Evolutionary conservation across 208 protist species (phyloP), one percentile per base, ranked within the genome.

Genomic region (Naegleria gruberi): DNA sequence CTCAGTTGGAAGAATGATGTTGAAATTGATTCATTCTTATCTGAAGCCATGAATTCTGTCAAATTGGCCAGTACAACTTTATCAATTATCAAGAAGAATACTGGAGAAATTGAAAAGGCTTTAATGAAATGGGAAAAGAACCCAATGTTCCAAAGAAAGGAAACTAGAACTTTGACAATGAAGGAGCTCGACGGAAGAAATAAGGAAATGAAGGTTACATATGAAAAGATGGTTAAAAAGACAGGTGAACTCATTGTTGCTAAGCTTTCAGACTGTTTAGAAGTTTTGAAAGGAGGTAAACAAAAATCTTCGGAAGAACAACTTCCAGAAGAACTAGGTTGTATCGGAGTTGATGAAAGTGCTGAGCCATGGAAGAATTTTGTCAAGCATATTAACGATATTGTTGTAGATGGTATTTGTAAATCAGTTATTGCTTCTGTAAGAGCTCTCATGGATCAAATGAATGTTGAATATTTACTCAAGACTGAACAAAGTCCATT

Each of bases 1-100:
- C 93, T 98, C 12, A 93, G 95, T 19, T 99, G 97, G 97, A 96
- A 98, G 90, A 93, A 95, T 92, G 93, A 94, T 41, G 92, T 92
- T 55, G 95, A 77, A n/a, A 77, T 97, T n/a, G 95, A 97, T 91
- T 90, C 92, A 30, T 99, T 98, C 91, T 97, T 98, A 90, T 95
- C 95, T 46, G 91, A 95, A 46, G 94, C 96, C 26, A 93, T 98
- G 90, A 91, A 94, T 44, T 93, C 94, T 51, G 96, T 98, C 4
- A 95, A 91, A 40, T 94, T 95, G 26, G 96, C 97, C 51, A 93
- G 97, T 91, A 92, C 90, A 26, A 96, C 96, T 19, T 94, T 98
- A n/a, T 93, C 91, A 17, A 96, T 94, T 47, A 92, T 98, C 77
- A 97, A 98, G 92, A 91, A 90, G 81, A 98, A 97, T 91, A 94